These are phyloP conservation scores for Neurospora intermedia DNA, from an alignment of 495 filamentous ascomycete species.

Conservation along the genomic window DNA sequence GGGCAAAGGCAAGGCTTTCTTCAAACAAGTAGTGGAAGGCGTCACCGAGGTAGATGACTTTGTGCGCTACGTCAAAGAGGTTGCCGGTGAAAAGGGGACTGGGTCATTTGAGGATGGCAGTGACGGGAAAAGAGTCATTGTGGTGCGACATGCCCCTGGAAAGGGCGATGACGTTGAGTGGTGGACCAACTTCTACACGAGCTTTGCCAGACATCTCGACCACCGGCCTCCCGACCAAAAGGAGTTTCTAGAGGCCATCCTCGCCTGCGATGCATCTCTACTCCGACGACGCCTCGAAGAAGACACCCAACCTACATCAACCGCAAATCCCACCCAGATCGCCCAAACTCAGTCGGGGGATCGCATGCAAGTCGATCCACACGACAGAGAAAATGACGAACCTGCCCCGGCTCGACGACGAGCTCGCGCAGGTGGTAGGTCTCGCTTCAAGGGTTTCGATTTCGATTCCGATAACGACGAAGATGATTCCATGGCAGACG, in stretches of 20 bases:
- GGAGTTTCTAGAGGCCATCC: slow-evolving; percentile 85
- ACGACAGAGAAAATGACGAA: slow-evolving; percentile 2
- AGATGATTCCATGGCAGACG: slow-evolving; percentile 1
- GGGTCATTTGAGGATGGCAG: slow-evolving; percentile 51
- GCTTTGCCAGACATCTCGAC: slow-evolving; percentile 58
- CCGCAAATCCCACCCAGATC: slow-evolving; percentile 6
- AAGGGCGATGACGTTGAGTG: slow-evolving; percentile 54
- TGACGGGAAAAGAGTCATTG: slow-evolving; percentile 58
- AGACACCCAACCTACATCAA: slow-evolving; percentile 14
- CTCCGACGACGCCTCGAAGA: slow-evolving; percentile 53
- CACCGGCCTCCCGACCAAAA: slow-evolving; percentile 81
- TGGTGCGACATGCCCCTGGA: slow-evolving; percentile 61
- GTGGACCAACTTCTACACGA: slow-evolving; percentile 54
- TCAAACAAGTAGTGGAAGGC: slow-evolving; percentile 49
- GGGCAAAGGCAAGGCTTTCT: slow-evolving; percentile 72
- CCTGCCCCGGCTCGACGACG: slow-evolving; percentile 12
- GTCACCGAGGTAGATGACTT: slow-evolving; percentile 67
- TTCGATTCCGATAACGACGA: slow-evolving; percentile 28
- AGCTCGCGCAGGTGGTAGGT: slow-evolving; percentile 29
- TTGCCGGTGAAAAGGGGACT: slow-evolving; percentile 60
- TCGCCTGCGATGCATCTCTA: slow-evolving; percentile 60
- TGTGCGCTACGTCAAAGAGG: slow-evolving; percentile 61
- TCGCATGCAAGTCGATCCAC: slow-evolving; percentile 25
- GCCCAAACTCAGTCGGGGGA: neutral
- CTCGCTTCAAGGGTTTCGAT: slow-evolving; percentile 65